Evolutionary conservation across 805 yeast genomes (phyloP).

Genomic region (Candida chilensis): DNA sequence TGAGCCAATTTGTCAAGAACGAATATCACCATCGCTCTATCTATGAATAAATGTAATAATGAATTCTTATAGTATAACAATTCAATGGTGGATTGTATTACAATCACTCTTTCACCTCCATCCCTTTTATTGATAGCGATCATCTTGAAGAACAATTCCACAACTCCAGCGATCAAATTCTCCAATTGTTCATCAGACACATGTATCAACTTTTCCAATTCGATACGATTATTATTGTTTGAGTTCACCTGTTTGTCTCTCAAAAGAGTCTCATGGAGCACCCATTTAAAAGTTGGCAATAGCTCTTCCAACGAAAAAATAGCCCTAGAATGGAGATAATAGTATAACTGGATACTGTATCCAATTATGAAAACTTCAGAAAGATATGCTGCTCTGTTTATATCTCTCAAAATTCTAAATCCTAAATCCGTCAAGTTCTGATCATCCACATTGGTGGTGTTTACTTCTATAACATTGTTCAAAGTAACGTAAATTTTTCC

Average conservation of each 20-base stretch:
- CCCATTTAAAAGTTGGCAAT: conserved; percentile 17
- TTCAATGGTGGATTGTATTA: conserved; percentile 23
- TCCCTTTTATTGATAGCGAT: neutral
- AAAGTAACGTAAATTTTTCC: conserved; percentile 10
- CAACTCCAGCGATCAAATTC: neutral
- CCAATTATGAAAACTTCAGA: conserved; percentile 28
- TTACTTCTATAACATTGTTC: conserved; percentile 18
- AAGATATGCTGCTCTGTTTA: conserved; percentile 19
- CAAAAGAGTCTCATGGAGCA: conserved; percentile 11
- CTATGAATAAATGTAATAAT: conserved; percentile 25
- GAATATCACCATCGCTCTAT: conserved; percentile 20
- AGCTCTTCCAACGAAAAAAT: conserved; percentile 12
- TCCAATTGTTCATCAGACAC: conserved; percentile 13
- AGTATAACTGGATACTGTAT: conserved; percentile 19
- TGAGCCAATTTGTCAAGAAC: conserved; percentile 6
- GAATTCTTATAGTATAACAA: conserved; percentile 31
- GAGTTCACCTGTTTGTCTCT: conserved; percentile 10
- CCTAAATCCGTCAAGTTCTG: conserved; percentile 3
- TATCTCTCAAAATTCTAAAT: conserved; percentile 12
- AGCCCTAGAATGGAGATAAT: conserved; percentile 10
- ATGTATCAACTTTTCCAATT: conserved; percentile 9
- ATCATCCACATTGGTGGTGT: conserved; percentile 2
- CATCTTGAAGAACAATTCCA: neutral
- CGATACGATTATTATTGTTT: conserved; percentile 12
- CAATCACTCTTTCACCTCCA: conserved; percentile 10